Conservation (phyloP, 352 stramenopile species). For the Phytophthora pini region DNA sequence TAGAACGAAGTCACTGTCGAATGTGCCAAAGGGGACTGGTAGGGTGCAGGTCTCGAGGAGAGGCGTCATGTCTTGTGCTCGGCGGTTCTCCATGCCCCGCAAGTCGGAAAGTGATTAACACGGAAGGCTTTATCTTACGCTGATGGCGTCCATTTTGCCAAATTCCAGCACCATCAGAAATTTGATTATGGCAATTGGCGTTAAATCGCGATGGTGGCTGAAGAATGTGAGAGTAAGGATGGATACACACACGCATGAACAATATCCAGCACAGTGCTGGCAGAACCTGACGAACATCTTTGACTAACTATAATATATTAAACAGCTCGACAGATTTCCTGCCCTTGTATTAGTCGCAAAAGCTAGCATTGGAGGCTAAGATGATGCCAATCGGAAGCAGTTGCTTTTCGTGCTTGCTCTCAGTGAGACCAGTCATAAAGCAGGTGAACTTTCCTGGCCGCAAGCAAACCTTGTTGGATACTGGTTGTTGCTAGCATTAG, state of each 20-base stretch:
- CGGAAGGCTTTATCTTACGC: background rate
- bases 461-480: background rate
- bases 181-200: constrained; percentile 11
- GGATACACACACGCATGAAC: constrained; percentile 7
- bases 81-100: constrained; percentile 5
- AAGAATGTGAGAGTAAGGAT: constrained; percentile 1
- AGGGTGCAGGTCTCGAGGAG: constrained; percentile 4
- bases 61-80: constrained; percentile 4
- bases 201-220: constrained; percentile 1
- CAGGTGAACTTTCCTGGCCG: background rate
- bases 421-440: constrained; percentile 1
- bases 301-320: too few species aligned
- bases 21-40: constrained; percentile 1
- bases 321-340: background rate
- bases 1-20: constrained; percentile 23
- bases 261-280: constrained; percentile 3
- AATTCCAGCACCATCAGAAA: background rate
- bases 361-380: background rate
- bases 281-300: too few species aligned
- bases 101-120: constrained; percentile 34
- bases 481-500: constrained; percentile 2
- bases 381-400: constrained; percentile 1
- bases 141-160: background rate
- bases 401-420: constrained; percentile 7
- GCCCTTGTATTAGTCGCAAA: background rate